Base-by-base conservation (phyloP, 1,284 basidiomycete genomes). In the Leccinum subfulvum region DNA sequence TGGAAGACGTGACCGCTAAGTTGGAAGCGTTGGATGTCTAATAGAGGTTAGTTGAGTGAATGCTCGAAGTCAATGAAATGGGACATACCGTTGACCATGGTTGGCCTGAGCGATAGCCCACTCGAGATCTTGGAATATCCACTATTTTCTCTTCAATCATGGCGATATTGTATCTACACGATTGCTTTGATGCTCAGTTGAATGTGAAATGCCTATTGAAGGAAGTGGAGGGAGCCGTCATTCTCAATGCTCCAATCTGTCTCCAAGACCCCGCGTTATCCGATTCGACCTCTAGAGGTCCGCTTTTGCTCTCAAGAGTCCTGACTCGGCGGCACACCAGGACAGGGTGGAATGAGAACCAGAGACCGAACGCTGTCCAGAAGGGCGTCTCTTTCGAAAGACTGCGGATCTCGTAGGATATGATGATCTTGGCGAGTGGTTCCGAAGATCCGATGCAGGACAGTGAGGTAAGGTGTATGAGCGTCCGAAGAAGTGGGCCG, bases 321-420 rank as follows among this genome's bases (percentile, higher is more conserved):
- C 33, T 55, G 33, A 23, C 49, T 3, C 51, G 26, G 14, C 60
- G 13, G 9, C 65, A 78, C 11, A 71, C 72, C 8, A 90, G 76
- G 3, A 93, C 86, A 1, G 90, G 87, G 52, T 77, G 71, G 65
- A 89, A 91, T 8, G 80, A 73, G 76, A 94, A 95, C 92, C 91
- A 95, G 1, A 89, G 75, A 16, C 92, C 91, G 66, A 95, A 90
- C 0, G 88, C 88, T 11, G 81, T 79, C 92, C 92, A 95, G 74
- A 95, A 95, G 0, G 87, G 80, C 1, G 85, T 80, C 71, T 95
- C 93, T 69, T 92, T 93, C 2, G 81, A 66, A 47, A 93, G 78
- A 64, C 90, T 92, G 39, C 92, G 87, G 51, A 92, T 79, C 75
- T 89, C 92, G 81, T 94, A 92, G 0, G 88, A 87, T 30, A 91